Percentiles rank a stretch among this genome's conserved stretches.
phyloP scores from a whole-genome alignment of 1,139 yeast genomes.

The Starmera stellimalicola region DNA sequence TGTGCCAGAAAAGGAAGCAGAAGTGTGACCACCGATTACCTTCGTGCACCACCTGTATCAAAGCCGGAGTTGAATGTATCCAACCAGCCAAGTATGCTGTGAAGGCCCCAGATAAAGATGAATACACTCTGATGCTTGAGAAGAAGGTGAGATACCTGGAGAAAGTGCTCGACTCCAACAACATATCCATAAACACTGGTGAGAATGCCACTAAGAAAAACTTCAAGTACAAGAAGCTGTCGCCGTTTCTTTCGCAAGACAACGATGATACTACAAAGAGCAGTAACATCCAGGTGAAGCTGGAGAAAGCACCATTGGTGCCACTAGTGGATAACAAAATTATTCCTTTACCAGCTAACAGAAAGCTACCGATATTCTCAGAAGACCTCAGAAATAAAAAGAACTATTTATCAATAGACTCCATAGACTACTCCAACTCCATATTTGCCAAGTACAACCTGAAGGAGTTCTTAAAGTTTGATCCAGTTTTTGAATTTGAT shows the following conservation, averaged over 20 bases:
- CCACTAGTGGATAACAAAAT: constrained; percentile 3
- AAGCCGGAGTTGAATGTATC: constrained; percentile 45
- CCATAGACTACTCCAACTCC: constrained; percentile 28
- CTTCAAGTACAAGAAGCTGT: constrained; percentile 33
- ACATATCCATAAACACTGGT: constrained; percentile 19
- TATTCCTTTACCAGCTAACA: constrained; percentile 10
- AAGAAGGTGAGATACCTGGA: constrained; percentile 41
- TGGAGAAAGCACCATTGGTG: constrained; percentile 3
- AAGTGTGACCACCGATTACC: constrained; percentile 54
- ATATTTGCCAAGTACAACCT: constrained; percentile 33
- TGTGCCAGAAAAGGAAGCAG: constrained; percentile 44
- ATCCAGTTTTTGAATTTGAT: constrained; percentile 40
- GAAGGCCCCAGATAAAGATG: constrained; percentile 34
- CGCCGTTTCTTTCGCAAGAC: constrained; percentile 24
- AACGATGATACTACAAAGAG: background rate
- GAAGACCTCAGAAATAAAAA: constrained; percentile 15
- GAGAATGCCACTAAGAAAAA: constrained; percentile 18
- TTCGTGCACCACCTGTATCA: constrained; percentile 50
- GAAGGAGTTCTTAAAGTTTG: constrained; percentile 29
- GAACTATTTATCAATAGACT: constrained; percentile 24
- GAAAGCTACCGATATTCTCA: constrained; percentile 11
- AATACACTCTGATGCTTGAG: constrained; percentile 43
- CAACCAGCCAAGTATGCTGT: constrained; percentile 47
- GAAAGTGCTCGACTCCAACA: constrained; percentile 26
- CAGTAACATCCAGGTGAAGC: constrained; percentile 6